Conservation (phyloP, 2,329 filamentous ascomycete species). For the Aureobasidium sp. region DNA sequence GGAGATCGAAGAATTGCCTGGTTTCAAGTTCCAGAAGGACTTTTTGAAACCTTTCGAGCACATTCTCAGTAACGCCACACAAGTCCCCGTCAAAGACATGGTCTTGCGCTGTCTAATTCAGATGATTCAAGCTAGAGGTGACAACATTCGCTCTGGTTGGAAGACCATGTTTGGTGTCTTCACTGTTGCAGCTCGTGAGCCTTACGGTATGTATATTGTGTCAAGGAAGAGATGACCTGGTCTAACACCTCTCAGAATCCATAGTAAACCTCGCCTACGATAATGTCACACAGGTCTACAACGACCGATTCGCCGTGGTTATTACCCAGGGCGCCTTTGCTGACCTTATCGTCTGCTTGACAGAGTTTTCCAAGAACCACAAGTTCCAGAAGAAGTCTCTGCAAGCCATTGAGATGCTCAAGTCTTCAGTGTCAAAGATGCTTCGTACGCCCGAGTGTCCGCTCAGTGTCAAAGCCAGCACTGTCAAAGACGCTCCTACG, state of each 20-base stretch:
- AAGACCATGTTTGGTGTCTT: slow-evolving; percentile 99
- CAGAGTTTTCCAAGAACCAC: slow-evolving; percentile 97
- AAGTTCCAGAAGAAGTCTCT: slow-evolving; percentile 98
- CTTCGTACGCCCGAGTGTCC: slow-evolving; percentile 92
- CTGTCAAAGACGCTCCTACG: slow-evolving; percentile 42
- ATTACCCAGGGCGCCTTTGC: slow-evolving; percentile 96
- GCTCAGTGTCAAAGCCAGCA: slow-evolving; percentile 59
- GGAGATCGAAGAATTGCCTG: slow-evolving; percentile 94
- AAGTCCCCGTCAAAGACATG: slow-evolving; percentile 94
- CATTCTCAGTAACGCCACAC: slow-evolving; percentile 86
- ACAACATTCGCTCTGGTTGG: slow-evolving; percentile 97
- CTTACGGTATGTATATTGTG: slow-evolving; percentile 53
- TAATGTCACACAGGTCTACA: slow-evolving; percentile 93
- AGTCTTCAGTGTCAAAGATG: slow-evolving; percentile 91
- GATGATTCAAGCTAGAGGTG: slow-evolving; percentile 95
- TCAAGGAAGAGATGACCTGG: background rate
- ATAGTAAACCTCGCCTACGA: slow-evolving; percentile 97
- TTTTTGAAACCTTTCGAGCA: slow-evolving; percentile 98
- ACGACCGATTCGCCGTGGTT: slow-evolving; percentile 88
- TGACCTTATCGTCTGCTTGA: slow-evolving; percentile 90
- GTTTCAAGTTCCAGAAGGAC: slow-evolving; percentile 99
- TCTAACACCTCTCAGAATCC: slow-evolving; percentile 52
- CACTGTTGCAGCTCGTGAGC: slow-evolving; percentile 87
- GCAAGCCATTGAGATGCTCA: slow-evolving; percentile 89
- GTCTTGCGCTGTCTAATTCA: slow-evolving; percentile 92